Conservation (phyloP, 495 filamentous ascomycete species). For the Aspergillus avenaceus region DNA sequence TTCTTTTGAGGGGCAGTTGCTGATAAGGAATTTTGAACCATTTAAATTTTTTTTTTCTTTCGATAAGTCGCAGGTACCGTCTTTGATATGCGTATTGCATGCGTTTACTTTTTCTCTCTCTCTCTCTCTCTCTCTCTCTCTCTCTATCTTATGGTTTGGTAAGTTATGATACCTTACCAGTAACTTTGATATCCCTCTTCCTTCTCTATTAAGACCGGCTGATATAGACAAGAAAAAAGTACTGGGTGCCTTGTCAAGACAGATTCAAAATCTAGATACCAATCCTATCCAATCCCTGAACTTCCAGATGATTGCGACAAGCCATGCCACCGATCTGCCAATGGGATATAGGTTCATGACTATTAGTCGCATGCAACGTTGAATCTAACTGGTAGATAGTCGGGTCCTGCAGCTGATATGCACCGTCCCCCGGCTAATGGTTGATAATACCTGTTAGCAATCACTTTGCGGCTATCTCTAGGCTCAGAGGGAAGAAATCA, state of each 20-base stretch:
- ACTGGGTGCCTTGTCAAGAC: too few relatives aligned
- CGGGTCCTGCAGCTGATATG: conserved; percentile 25
- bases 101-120: neutral
- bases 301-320: conserved; percentile 1
- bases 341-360: conserved; percentile 5
- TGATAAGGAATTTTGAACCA: conserved; percentile 16
- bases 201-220: too few relatives aligned
- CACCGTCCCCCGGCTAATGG: conserved; percentile 3
- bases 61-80: conserved; percentile 17
- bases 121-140: neutral
- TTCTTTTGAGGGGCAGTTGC: conserved; percentile 15
- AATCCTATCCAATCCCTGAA: neutral
- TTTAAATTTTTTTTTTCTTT: too few relatives aligned
- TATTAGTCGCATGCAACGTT: conserved; percentile 14
- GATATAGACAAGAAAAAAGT: too few relatives aligned
- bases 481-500: neutral
- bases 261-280: neutral
- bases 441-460: conserved; percentile 25
- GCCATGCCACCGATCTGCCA: conserved; percentile 7
- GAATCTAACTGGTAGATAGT: conserved; percentile 4
- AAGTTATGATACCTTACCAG: too few relatives aligned
- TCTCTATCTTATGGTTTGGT: too few relatives aligned
- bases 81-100: neutral
- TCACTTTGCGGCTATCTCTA: conserved; percentile 16
- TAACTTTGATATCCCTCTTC: too few relatives aligned